Base-by-base conservation (phyloP, 352 stramenopile genomes). In the Phytophthora uliginosa region DNA sequence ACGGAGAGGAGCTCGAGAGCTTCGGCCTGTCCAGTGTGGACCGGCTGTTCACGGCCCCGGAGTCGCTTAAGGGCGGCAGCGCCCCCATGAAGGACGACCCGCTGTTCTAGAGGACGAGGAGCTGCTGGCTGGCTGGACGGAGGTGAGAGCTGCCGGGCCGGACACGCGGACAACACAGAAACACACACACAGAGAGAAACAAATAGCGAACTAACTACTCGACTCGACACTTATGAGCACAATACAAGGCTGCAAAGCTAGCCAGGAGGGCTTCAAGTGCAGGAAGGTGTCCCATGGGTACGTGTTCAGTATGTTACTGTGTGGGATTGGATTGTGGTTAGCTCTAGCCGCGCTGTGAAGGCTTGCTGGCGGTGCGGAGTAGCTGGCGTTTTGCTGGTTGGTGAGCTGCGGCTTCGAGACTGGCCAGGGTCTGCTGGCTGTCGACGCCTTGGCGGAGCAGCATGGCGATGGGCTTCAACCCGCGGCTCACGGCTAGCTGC, bases 71-170 rank as follows among this genome's bases (percentile, higher is more conserved):
- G 70, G 85, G 81, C 24, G 88, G 88, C 38, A 93, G 85, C 74
- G 83, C 82, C 38, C 84, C 85, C 4, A 93, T 95, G 86, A 94
- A 91, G 67, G 85, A 94, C 66, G 85, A 94, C 63, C 87, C 87
- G 55, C 74, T 94, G 4, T 94, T 94, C 67, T 94, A 85, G 36
- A 45, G 36, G 38, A 45, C 38, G 38, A n/a, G 38, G n/a, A 7
- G 42, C 40, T 48, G 17, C 17, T 48, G 24, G 24, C 1, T 26
- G 24, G 15, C 15, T 15, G 36, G 80, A n/a, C 20, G 26, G 18
- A 48, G 34, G 13, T 38, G 40, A 56, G 20, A 36, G 52, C 28
- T 31, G 5, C 28, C 28, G 28, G 28, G 5, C 28, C 4, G 28
- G 28, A 31, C 28, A 8, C 28, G 28, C 28, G 28, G 38, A 45